Base-by-base conservation (phyloP, 768 basidiomycete species). In the Amanita exitialis region DNA sequence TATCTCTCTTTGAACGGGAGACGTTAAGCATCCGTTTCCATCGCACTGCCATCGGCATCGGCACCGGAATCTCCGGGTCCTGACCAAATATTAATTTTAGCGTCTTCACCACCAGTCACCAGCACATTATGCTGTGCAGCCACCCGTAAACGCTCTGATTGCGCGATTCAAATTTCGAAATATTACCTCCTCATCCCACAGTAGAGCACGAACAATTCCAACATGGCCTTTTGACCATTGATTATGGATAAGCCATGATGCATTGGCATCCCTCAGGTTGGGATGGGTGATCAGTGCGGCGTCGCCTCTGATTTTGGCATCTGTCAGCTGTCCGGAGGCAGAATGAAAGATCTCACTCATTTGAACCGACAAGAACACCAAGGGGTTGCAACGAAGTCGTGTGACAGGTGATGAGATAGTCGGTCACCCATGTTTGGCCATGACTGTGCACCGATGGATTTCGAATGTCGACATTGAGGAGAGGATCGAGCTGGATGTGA, bases 361-460 rank as follows among this genome's bases (percentile, higher is more conserved):
- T 87, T 1, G 86, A 86, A 0, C 86, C 87, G 4, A 78, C 75
- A 49, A 87, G 84, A 3, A 87, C 63, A 27, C 71, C 72, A 7
- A 85, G 64, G 16, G 67, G 69, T 37, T 68, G 66, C 8, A 55
- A 57, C 9, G 64, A 65, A 36, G 59, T 58, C 53, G 63, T 58
- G 57, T 76, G 71, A 38, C 77, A 80, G 9, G 72, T 72, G 47
- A 90, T 78, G 34, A 87, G 65, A 65, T 89, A 88, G 59, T 90
- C 85, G 1, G 86, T 86, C n/a, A 83, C 77, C 86, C 86, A 89
- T 48, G 79, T 79, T 38, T 73, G 65, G 23, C 69, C 67, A 16
- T 73, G 67, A 20, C 66, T 72, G 56, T 86, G 83, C 8, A 83
- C 62, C 1, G 82, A 80, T 2, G 82, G 83, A 4, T 59, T 68